Evolutionary conservation across 495 filamentous ascomycete species (phyloP), one percentile per base, ranked within the genome.

Genomic region (Tuber magnatum): DNA sequence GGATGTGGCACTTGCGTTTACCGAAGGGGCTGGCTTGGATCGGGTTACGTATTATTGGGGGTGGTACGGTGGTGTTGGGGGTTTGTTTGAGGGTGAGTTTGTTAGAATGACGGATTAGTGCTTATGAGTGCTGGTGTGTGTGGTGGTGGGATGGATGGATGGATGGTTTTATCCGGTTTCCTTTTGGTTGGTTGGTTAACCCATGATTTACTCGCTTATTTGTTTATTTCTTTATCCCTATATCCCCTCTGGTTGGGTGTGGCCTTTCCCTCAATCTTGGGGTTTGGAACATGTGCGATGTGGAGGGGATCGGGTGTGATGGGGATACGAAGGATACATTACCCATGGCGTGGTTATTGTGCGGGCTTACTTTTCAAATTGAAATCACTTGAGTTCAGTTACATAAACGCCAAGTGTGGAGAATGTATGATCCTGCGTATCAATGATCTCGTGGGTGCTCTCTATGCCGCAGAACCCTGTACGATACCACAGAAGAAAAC

Each of bases 11-110:
- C 65, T 76, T 39, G 80, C 80, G 20, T 82, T 82, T 68, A 81
- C 70, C 12, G 79, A 76, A 43, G 80, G 71, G 5, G 74, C 71
- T 20, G 75, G 73, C 10, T 40, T 38, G 0, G 77, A 74, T n/a
- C 20, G 39, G 32, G 44, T 77, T 2, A 70, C 76, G 35, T 82
- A 81, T 41, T 68, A 75, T 38, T 82, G 80, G 80, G 80, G 80
- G 18, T 82, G 80, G 72, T 82, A 81, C 65, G 71, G 74, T 5
- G 80, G 80, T 16, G 28, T 68, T 18, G 80, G 80, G n/a, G 80
- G 80, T 0, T 39, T 82, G n/a, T 82, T 82, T 46, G 80, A 77
- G 3, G 69, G 77, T 32, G 80, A 73, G 35, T 82, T 71, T 70
- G 80, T 82, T 39, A 41, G 46, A n/a, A 69, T 80, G 24, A 73